These are phyloP conservation scores for Ophiostoma himal-ulmi DNA, from an alignment of 2,329 filamentous ascomycete genomes.

Conservation along the genomic window DNA sequence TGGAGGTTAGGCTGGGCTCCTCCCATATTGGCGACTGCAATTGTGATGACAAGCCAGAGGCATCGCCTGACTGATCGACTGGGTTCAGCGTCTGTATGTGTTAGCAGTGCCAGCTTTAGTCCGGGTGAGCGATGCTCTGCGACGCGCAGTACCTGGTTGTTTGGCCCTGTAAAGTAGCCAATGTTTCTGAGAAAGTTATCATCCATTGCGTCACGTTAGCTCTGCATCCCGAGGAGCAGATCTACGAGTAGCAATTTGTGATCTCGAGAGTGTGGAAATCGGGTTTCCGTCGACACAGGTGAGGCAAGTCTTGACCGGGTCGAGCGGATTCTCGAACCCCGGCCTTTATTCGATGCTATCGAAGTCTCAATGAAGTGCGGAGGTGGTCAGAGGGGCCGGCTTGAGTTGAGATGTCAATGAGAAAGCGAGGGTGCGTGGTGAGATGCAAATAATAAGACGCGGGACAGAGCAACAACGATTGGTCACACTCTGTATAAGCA, in stretches of 20 bases:
- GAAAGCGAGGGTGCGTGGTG: neutral
- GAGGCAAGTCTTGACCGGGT: neutral
- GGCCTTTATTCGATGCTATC: neutral
- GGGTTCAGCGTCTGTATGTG: constrained; percentile 32
- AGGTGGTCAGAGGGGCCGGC: neutral
- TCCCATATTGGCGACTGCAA: constrained; percentile 33
- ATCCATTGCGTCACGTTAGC: constrained; percentile 33
- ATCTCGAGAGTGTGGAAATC: neutral
- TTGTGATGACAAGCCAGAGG: constrained; percentile 29
- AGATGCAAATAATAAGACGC: neutral
- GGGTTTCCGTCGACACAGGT: neutral
- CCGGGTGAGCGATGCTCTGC: neutral
- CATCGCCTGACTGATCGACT: constrained; percentile 32
- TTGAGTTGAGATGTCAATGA: neutral
- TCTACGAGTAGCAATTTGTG: neutral
- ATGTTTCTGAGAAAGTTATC: constrained; percentile 36
- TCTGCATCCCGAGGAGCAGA: constrained; percentile 30
- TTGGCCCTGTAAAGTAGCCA: constrained; percentile 39
- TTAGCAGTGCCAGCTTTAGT: constrained; percentile 26
- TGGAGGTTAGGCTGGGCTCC: constrained; percentile 27
- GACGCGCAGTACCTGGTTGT: constrained; percentile 32
- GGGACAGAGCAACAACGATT: neutral
- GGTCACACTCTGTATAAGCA: neutral
- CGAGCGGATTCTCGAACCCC: neutral
- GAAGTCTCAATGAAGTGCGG: neutral